A percentile compares a stretch with the other conserved stretches of the same genome.
Conservation (phyloP, 331 rosid genomes). For the Erythrophleum ivorense region DNA sequence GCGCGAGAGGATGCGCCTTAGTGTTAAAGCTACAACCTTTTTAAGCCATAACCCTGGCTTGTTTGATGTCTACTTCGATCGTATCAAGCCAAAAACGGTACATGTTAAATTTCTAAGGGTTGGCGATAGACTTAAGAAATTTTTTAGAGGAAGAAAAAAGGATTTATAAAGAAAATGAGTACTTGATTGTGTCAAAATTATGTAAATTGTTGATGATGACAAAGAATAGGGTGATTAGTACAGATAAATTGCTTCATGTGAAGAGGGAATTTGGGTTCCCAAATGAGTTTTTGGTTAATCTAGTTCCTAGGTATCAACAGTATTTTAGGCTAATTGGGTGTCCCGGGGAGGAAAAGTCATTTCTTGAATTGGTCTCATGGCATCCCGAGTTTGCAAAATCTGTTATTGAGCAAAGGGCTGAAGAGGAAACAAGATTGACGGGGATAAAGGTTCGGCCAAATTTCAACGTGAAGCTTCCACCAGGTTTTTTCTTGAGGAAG, state of each 20-base stretch:
- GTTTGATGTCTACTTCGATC: constrained; percentile 54
- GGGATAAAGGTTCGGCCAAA: constrained; percentile 61
- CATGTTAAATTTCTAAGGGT: constrained; percentile 50
- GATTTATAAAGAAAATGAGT: constrained; percentile 53
- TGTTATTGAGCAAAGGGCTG: constrained; percentile 60
- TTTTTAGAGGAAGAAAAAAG: constrained; percentile 55
- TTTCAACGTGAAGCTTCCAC: constrained; percentile 59
- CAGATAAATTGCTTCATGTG: constrained; percentile 57
- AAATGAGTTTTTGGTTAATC: constrained; percentile 58
- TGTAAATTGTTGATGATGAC: constrained; percentile 68
- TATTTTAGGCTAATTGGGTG: constrained; percentile 54
- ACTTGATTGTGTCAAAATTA: constrained; percentile 53
- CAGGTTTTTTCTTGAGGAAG: constrained; percentile 58
- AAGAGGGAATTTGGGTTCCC: constrained; percentile 72
- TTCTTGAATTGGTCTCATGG: constrained; percentile 60
- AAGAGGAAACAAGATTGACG: constrained; percentile 51
- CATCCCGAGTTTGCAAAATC: constrained; percentile 59
- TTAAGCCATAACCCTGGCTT: constrained; percentile 53
- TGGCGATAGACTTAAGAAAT: constrained; percentile 46
- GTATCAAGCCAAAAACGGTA: constrained; percentile 61
- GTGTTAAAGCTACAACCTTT: constrained; percentile 38
- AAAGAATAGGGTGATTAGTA: constrained; percentile 55
- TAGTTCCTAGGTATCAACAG: constrained; percentile 65
- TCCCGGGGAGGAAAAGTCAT: constrained; percentile 55
- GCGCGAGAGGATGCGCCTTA: constrained; percentile 60